Evolutionary conservation across 2,329 filamentous ascomycete genomes (phyloP).

Genomic region (Colletotrichum zoysiae): DNA sequence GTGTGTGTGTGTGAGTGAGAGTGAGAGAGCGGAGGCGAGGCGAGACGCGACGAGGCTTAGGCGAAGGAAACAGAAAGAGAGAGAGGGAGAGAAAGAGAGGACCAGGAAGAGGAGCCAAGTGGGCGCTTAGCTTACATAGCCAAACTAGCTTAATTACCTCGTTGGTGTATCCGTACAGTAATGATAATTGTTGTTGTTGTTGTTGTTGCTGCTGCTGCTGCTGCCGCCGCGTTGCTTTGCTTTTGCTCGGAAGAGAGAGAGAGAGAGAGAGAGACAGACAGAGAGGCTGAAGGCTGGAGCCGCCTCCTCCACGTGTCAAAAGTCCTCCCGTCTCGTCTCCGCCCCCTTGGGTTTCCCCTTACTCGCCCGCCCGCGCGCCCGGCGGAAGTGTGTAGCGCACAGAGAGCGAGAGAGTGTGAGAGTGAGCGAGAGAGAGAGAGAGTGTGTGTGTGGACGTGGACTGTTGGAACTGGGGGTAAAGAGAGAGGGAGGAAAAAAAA

Average conservation of each 20-base stretch:
- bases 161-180: slow-evolving; percentile 8
- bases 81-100: slow-evolving; percentile 2
- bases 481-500: not conserved
- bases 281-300: slow-evolving; percentile 23
- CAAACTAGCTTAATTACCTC: slow-evolving; percentile 18
- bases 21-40: not conserved
- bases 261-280: not conserved
- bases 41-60: slow-evolving; percentile 5
- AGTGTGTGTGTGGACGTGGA: too few species aligned
- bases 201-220: not conserved
- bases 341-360: slow-evolving; percentile 25
- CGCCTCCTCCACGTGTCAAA: slow-evolving; percentile 30
- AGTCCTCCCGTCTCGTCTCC: slow-evolving; percentile 27
- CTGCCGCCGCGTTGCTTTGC: slow-evolving; percentile 1
- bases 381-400: slow-evolving; percentile 15
- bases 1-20: not conserved
- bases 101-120: slow-evolving; percentile 9
- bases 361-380: slow-evolving; percentile 24
- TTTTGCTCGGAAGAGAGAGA: not conserved
- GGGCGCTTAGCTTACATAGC: slow-evolving; percentile 22
- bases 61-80: not conserved
- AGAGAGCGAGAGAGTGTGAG: not conserved
- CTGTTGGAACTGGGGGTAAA: too few species aligned
- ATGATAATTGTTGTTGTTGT: slow-evolving; percentile 1
- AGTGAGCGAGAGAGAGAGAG: not conserved